Conservation (phyloP, 2,329 filamentous ascomycete species). For the Aspergillus pseudotamarii region DNA sequence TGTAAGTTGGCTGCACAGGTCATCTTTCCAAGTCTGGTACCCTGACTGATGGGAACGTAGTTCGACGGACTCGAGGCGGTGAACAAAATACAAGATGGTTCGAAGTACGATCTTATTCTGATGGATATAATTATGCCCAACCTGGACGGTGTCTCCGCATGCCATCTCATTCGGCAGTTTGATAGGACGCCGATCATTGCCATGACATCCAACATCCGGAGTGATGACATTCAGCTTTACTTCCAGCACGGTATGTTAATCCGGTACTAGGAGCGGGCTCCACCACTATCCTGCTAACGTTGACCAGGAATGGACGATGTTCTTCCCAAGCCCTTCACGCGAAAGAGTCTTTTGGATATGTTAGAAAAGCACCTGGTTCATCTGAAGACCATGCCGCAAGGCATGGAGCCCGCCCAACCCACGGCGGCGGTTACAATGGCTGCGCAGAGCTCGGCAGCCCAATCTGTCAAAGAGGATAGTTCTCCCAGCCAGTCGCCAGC, state of each 20-base stretch:
- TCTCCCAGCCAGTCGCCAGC: conserved; percentile 65
- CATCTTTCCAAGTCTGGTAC: not conserved
- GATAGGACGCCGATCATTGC: conserved; percentile 86
- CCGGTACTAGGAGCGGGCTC: not conserved
- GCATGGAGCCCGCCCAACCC: conserved; percentile 54
- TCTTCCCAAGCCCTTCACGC: conserved; percentile 93
- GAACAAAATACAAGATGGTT: conserved; percentile 72
- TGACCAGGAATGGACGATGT: conserved; percentile 91
- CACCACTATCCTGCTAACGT: conserved; percentile 25
- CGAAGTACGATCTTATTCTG: conserved; percentile 71
- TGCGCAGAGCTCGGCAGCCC: conserved; percentile 54
- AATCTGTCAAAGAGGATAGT: conserved; percentile 64
- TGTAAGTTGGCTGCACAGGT: conserved; percentile 46
- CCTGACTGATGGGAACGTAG: conserved; percentile 46
- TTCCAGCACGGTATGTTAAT: conserved; percentile 81
- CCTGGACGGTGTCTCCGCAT: conserved; percentile 91
- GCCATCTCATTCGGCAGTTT: conserved; percentile 87
- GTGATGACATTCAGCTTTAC: conserved; percentile 95
- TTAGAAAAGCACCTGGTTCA: conserved; percentile 87
- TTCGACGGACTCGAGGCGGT: conserved; percentile 89
- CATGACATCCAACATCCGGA: conserved; percentile 98
- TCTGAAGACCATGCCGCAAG: conserved; percentile 69
- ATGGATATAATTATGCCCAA: conserved; percentile 99
- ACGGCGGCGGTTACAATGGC: conserved; percentile 47
- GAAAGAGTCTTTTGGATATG: conserved; percentile 79